phyloP scores from a whole-genome alignment of 352 stramenopile genomes.

The Phytophthora sp. region DNA sequence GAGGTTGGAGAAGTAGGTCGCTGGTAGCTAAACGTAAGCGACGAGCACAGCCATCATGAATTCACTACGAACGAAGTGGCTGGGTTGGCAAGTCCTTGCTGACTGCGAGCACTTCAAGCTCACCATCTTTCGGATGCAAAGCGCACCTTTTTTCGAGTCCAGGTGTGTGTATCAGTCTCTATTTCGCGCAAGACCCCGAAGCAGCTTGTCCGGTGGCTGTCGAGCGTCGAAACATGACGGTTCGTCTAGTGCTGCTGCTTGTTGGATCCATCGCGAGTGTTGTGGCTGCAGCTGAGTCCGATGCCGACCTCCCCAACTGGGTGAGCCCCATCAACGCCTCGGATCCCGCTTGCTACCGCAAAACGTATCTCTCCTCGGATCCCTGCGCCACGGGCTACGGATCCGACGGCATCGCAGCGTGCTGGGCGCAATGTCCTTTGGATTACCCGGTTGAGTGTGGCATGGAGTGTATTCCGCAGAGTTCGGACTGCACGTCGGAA shows the following conservation, averaged over 20 bases:
- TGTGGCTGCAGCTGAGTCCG: not conserved
- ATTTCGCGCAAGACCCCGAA: not conserved
- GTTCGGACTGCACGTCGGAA: slow-evolving; percentile 51
- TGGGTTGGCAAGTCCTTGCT: slow-evolving; percentile 1
- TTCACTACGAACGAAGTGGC: not conserved
- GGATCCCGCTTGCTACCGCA: slow-evolving; percentile 54
- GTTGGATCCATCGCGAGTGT: not conserved
- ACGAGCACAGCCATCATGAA: too few species aligned
- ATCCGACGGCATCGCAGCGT: slow-evolving; percentile 57
- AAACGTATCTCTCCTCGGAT: slow-evolving; percentile 38
- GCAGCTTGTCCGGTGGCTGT: slow-evolving; percentile 1
- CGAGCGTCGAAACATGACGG: not conserved
- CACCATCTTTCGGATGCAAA: slow-evolving; percentile 4
- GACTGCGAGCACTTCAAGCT: slow-evolving; percentile 3
- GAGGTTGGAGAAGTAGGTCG: slow-evolving; percentile 19
- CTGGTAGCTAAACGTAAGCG: not conserved
- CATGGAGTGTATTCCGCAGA: slow-evolving; percentile 74
- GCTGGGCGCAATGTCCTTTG: slow-evolving; percentile 68
- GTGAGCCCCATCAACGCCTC: slow-evolving; percentile 25
- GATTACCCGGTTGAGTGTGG: slow-evolving; percentile 74
- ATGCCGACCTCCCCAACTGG: slow-evolving; percentile 31
- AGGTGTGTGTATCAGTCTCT: slow-evolving; percentile 6
- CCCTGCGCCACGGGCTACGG: slow-evolving; percentile 44
- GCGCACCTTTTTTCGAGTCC: not conserved
- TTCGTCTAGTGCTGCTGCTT: not conserved